phyloP scores from a whole-genome alignment of 2,329 filamentous ascomycete genomes.

The Xylaria sp. region DNA sequence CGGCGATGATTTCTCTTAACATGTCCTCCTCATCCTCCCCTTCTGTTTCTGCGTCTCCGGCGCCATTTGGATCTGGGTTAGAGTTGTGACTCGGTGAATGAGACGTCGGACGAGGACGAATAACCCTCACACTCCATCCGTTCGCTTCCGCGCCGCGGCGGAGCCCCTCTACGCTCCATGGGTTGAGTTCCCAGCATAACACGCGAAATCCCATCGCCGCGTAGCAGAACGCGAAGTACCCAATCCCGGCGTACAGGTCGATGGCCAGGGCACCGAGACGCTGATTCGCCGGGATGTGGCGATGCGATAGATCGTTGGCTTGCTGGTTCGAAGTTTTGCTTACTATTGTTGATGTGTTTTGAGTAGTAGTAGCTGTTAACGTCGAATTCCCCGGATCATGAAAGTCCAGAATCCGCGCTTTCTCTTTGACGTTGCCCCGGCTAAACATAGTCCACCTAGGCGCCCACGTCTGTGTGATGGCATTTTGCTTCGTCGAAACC shows the following conservation, averaged over 20 bases:
- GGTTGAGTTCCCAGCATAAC: slow-evolving; percentile 90
- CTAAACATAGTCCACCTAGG: slow-evolving; percentile 95
- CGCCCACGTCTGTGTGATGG: slow-evolving; percentile 86
- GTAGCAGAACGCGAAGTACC: slow-evolving; percentile 93
- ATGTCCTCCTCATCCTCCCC: slow-evolving; percentile 49
- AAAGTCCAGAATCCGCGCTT: slow-evolving; percentile 76
- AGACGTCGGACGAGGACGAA: slow-evolving; percentile 48
- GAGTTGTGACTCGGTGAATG: too few species aligned
- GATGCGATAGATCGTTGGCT: slow-evolving; percentile 14
- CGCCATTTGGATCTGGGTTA: too few species aligned
- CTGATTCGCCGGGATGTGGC: slow-evolving; percentile 31
- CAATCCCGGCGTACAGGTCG: slow-evolving; percentile 92
- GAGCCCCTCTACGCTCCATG: slow-evolving; percentile 86
- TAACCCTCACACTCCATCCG: slow-evolving; percentile 70
- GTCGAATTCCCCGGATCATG: too few species aligned
- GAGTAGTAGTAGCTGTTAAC: too few species aligned
- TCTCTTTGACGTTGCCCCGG: slow-evolving; percentile 89
- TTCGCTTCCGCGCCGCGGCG: slow-evolving; percentile 78
- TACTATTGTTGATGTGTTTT: too few species aligned
- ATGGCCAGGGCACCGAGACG: slow-evolving; percentile 63
- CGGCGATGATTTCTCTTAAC: slow-evolving; percentile 51
- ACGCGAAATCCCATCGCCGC: slow-evolving; percentile 76
- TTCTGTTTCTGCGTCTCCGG: slow-evolving; percentile 41
- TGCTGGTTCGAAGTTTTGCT: too few species aligned
- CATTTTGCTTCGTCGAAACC: slow-evolving; percentile 81